Evolutionary conservation across 371 early-diverging fungal genomes (phyloP), one percentile per base, ranked within the genome.

Genomic region (Actinomucor elegans): DNA sequence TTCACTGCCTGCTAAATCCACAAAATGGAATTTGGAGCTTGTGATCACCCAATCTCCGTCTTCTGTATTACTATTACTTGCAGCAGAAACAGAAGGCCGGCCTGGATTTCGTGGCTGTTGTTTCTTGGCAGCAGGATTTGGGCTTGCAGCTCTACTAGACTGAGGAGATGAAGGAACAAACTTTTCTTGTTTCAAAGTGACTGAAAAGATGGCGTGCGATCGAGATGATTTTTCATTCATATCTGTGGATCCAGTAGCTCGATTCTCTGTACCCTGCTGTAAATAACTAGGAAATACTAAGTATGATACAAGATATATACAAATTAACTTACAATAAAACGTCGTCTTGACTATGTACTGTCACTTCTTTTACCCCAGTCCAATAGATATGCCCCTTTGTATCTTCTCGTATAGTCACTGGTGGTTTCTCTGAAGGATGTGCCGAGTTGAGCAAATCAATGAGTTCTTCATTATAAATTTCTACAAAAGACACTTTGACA

Each of bases 1-100:
- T 70, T 99, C 99, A 34, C 93, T 92, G 21, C 99, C 99, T 29
- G 99, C 99, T 60, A 99, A 77, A 81, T 99, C 99, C 12, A 99
- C 99, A 84, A 99, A 99, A 64, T 96, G 93, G 57, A 97, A 93
- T 67, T 97, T 98, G 20, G 92, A 89, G 14, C 76, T 75, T 27
- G 90, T 64, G 11, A 68, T 62, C 14, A 84, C 52, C 69, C 79
- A 76, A 23, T 80, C 75, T 4, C 74, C 67, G 11, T 72, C 77
- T n/a, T 68, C 73, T 17, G 64, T 59, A 27, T 21, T 45, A 15
- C 23, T 24, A 32, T 34, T 48, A 17, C 40, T 21, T 43, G 12
- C 28, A 8, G 21, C n/a, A 0, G 34, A 31, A 11, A 17, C 15
- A 11, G 48, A 47, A 15, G 37, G 10, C 29, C 42, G 28, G 15